Evolutionary conservation across 164 flowering plant species (phyloP).

Genomic region (Magnolia officinalis): DNA sequence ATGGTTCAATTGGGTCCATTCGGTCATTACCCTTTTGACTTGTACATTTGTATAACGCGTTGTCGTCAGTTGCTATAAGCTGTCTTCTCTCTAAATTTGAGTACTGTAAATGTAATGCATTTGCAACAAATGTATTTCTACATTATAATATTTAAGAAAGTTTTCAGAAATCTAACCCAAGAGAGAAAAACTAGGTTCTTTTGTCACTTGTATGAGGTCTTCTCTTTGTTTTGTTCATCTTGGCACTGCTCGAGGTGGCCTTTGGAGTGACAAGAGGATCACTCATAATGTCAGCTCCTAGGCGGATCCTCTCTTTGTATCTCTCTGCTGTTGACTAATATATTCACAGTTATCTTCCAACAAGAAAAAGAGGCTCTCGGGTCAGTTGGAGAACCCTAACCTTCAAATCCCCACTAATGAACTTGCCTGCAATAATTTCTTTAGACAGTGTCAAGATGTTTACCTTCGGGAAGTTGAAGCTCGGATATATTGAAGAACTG

Average conservation of each 20-base stretch:
- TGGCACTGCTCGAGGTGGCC: neutral
- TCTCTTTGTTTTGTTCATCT: neutral
- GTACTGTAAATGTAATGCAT: neutral
- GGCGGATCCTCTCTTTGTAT: neutral
- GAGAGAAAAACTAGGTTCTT: neutral
- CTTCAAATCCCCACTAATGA: neutral
- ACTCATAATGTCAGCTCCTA: neutral
- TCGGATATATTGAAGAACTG: too few species aligned
- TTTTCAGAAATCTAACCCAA: neutral
- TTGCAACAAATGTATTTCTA: too few species aligned
- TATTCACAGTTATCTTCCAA: neutral
- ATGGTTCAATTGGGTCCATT: constrained; percentile 13
- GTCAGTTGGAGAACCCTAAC: neutral
- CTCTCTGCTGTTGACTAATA: too few species aligned
- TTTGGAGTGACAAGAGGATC: neutral
- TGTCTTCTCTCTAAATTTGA: neutral
- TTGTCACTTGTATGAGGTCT: neutral
- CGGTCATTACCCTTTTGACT: neutral
- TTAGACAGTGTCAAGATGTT: too few species aligned
- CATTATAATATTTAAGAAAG: too few species aligned
- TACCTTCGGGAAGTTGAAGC: too few species aligned
- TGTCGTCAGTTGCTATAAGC: too few species aligned
- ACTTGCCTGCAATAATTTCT: too few species aligned
- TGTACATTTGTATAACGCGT: too few species aligned
- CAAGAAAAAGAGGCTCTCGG: neutral